Conservation (phyloP, 2,329 filamentous ascomycete species). For the Neonectria hederae region DNA sequence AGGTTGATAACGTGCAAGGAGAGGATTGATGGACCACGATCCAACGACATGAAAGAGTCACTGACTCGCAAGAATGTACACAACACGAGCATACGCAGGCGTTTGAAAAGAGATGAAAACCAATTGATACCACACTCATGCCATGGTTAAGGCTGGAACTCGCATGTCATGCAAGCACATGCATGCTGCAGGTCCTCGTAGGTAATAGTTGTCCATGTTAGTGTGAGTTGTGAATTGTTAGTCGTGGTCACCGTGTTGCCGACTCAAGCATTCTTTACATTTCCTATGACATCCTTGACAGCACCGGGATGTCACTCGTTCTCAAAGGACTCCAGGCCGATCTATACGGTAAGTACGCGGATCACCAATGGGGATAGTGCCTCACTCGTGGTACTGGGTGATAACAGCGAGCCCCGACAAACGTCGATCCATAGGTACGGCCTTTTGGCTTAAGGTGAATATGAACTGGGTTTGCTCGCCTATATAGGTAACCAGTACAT, state of each 20-base stretch:
- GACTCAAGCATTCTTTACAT: too few relatives aligned
- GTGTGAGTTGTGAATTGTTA: too few relatives aligned
- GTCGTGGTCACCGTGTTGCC: too few relatives aligned
- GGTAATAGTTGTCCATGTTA: neutral
- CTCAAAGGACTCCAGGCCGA: neutral
- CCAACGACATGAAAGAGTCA: neutral
- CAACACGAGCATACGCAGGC: constrained; percentile 1
- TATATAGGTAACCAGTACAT: neutral
- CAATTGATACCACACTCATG: constrained; percentile 11
- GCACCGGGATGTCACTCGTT: neutral
- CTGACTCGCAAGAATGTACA: neutral
- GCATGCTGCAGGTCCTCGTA: neutral
- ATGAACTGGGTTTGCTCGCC: neutral
- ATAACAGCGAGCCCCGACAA: neutral
- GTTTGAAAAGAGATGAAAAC: neutral
- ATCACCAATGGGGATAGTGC: neutral
- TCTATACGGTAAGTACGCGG: neutral
- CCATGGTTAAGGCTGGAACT: neutral
- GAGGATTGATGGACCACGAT: neutral
- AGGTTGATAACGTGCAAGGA: neutral
- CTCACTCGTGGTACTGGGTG: neutral
- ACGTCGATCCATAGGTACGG: neutral
- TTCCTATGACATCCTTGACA: neutral
- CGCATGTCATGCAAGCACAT: neutral
- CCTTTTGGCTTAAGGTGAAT: neutral